Evolutionary conservation across 305 asterid species (phyloP).

Genomic region (Rubia peregrina): DNA sequence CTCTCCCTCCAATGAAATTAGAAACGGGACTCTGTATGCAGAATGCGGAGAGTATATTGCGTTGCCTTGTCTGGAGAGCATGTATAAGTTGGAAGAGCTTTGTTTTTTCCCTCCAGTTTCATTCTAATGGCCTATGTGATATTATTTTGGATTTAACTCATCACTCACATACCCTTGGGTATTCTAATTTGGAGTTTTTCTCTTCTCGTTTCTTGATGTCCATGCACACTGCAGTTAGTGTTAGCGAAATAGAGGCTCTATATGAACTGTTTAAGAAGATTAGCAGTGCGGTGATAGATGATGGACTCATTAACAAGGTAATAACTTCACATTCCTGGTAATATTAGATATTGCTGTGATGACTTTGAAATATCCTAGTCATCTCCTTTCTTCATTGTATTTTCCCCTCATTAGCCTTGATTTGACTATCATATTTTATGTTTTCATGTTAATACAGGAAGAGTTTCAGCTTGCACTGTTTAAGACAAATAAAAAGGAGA

Average conservation of each 20-base stretch:
- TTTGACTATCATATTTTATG: constrained; percentile 17
- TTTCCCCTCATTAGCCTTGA: constrained; percentile 4
- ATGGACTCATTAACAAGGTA: constrained; percentile 88
- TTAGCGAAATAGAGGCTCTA: constrained; percentile 80
- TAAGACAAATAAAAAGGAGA: constrained; percentile 72
- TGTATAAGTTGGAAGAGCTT: background rate
- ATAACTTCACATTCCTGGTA: constrained; percentile 7
- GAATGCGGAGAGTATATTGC: background rate
- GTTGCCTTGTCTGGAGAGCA: background rate
- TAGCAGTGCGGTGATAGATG: constrained; percentile 82
- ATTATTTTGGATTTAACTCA: background rate
- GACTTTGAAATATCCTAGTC: constrained; percentile 1
- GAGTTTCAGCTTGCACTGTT: constrained; percentile 84
- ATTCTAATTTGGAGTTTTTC: constrained; percentile 10
- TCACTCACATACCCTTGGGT: background rate
- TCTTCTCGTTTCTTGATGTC: constrained; percentile 6
- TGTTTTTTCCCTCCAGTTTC: background rate
- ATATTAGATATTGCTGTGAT: background rate
- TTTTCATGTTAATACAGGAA: constrained; percentile 45
- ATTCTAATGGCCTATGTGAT: background rate
- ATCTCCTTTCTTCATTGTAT: constrained; percentile 3
- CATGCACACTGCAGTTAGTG: constrained; percentile 54
- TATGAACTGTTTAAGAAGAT: constrained; percentile 77
- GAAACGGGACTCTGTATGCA: background rate
- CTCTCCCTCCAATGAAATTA: background rate